phyloP scores from a whole-genome alignment of 108 stramenopile species.

The Cylindrotheca closterium region DNA sequence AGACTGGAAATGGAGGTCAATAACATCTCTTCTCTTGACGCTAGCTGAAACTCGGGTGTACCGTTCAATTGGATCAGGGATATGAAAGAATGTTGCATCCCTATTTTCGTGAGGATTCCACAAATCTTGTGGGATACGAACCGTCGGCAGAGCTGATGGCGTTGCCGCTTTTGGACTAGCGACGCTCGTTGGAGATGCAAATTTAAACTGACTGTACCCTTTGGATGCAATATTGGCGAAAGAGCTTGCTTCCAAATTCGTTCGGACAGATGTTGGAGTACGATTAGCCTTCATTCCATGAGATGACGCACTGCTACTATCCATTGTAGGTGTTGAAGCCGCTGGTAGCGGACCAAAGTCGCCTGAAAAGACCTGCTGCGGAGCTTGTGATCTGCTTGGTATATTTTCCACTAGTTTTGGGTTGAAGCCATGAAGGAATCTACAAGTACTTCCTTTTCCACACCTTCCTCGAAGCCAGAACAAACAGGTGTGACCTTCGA shows the following conservation, averaged over 20 bases:
- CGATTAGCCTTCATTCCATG: background rate
- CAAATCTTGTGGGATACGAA: conserved; percentile 62
- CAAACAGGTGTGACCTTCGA: conserved; percentile 69
- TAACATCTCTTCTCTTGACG: conserved; percentile 34
- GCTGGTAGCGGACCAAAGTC: background rate
- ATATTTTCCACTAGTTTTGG: conserved; percentile 47
- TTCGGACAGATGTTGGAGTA: background rate
- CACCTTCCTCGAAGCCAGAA: conserved; percentile 82
- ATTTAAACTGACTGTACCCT: conserved; percentile 36
- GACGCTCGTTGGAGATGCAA: conserved; percentile 8
- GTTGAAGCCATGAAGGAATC: conserved; percentile 69
- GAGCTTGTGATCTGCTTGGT: no score
- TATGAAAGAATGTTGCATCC: conserved; percentile 48
- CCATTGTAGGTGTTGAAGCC: background rate
- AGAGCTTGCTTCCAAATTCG: no score
- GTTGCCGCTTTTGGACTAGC: background rate
- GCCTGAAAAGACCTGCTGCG: no score
- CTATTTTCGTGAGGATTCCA: conserved; percentile 61
- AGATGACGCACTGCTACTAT: background rate
- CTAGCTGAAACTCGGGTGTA: conserved; percentile 24
- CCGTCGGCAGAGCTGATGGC: conserved; percentile 26
- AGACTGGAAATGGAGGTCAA: conserved; percentile 73
- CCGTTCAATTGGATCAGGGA: conserved; percentile 60
- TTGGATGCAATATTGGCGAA: conserved; percentile 59
- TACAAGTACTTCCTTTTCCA: conserved; percentile 60